Percentiles rank a stretch among this genome's conserved stretches.
Conservation (phyloP, 495 filamentous ascomycete genomes). For the Penicillium paradoxum region DNA sequence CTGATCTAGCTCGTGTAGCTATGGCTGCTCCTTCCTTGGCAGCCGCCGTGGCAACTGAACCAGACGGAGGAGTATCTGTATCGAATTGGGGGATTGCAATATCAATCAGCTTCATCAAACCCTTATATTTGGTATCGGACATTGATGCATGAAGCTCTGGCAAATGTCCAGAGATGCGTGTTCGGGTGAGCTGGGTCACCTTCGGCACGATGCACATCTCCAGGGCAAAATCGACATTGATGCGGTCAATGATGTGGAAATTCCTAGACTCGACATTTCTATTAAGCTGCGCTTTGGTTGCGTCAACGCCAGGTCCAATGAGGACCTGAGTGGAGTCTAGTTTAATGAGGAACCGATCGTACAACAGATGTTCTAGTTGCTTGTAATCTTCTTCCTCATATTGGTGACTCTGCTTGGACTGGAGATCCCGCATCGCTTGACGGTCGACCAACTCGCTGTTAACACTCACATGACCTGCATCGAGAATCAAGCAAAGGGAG, state of each 20-base stretch:
- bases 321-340: conserved; percentile 90
- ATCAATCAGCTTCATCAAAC: conserved; percentile 90
- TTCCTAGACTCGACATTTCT: conserved; percentile 62
- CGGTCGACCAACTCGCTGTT: conserved; percentile 91
- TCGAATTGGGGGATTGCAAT: conserved; percentile 87
- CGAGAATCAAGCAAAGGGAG: conserved; percentile 84
- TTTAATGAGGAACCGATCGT: conserved; percentile 90
- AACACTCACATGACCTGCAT: conserved; percentile 92
- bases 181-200: conserved; percentile 86
- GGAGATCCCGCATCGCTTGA: conserved; percentile 78
- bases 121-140: conserved; percentile 94
- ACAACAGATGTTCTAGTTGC: conserved; percentile 83
- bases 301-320: conserved; percentile 90
- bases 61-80: conserved; percentile 36
- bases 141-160: conserved; percentile 87
- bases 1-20: conserved; percentile 46
- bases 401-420: conserved; percentile 81
- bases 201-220: conserved; percentile 93
- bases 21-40: conserved; percentile 28
- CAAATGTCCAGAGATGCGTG: conserved; percentile 84
- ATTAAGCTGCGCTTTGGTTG: conserved; percentile 78
- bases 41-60: conserved; percentile 12
- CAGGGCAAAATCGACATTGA: conserved; percentile 92
- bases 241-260: conserved; percentile 89
- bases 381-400: conserved; percentile 88